A percentile compares a stretch with the other conserved stretches of the same genome.
Conservation (phyloP, 2,329 filamentous ascomycete species). For the Penicillium decumbens region DNA sequence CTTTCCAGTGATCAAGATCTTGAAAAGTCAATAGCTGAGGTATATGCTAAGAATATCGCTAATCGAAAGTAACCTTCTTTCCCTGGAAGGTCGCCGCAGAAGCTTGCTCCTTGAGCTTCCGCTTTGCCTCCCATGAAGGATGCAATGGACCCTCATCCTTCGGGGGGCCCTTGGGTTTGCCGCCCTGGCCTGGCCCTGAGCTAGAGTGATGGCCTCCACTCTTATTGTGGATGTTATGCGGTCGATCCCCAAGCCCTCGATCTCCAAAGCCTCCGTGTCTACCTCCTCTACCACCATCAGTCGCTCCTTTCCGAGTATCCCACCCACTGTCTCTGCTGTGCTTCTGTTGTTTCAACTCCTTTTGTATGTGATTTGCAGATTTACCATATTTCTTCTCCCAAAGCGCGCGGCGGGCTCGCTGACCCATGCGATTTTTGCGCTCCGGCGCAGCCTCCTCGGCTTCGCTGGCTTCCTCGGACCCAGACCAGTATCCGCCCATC, state of each 20-base stretch:
- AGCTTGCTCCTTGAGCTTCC: conserved; percentile 52
- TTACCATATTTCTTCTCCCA: conserved; percentile 60
- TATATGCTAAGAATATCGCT: conserved; percentile 13
- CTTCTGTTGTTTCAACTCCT: conserved; percentile 33
- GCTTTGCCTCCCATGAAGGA: conserved; percentile 62
- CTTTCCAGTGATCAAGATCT: neutral
- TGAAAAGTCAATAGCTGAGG: neutral
- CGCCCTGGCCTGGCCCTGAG: conserved; percentile 10
- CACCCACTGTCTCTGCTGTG: conserved; percentile 50
- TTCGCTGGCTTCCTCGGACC: conserved; percentile 53
- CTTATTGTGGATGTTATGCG: conserved; percentile 1
- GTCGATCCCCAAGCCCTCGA: conserved; percentile 4
- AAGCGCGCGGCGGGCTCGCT: conserved; percentile 57
- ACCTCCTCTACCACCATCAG: conserved; percentile 27
- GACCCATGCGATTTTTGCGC: conserved; percentile 60
- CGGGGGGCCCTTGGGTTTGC: conserved; percentile 22
- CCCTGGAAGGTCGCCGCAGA: conserved; percentile 51
- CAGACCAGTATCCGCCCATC: conserved; percentile 60
- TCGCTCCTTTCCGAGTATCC: conserved; percentile 57
- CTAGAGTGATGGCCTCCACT: conserved; percentile 8
- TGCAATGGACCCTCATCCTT: conserved; percentile 53
- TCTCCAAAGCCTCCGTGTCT: conserved; percentile 21
- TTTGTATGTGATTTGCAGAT: conserved; percentile 55
- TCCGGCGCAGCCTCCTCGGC: conserved; percentile 37
- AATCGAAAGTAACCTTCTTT: conserved; percentile 62